These are phyloP conservation scores for Ogataea nakhonphanomensis DNA, from an alignment of 805 yeast species.

Conservation along the genomic window DNA sequence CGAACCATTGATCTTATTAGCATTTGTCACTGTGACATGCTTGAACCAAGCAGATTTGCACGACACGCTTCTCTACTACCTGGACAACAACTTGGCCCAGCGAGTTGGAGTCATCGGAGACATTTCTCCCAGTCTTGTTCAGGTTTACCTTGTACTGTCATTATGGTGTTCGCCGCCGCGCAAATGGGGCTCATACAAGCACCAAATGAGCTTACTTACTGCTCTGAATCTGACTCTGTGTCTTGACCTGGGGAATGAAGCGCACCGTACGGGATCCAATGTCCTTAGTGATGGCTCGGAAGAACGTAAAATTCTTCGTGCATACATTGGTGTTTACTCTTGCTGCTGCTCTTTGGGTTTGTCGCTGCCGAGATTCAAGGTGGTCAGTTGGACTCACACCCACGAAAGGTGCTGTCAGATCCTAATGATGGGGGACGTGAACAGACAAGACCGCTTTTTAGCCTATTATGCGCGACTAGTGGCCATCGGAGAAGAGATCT, in stretches of 20 bases:
- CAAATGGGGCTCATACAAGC: conserved; percentile 50
- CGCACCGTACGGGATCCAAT: conserved; percentile 25
- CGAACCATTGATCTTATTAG: conserved; percentile 41
- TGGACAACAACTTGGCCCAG: conserved; percentile 44
- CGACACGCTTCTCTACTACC: conserved; percentile 40
- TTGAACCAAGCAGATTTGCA: conserved; percentile 43
- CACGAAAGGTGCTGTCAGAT: conserved; percentile 39
- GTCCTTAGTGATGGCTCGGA: conserved; percentile 29
- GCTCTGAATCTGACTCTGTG: conserved; percentile 46
- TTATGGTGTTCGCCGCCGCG: conserved; percentile 54
- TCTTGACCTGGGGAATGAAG: conserved; percentile 44
- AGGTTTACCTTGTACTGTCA: conserved; percentile 42
- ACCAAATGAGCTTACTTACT: conserved; percentile 45
- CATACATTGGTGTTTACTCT: conserved; percentile 46
- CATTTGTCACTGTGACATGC: conserved; percentile 46
- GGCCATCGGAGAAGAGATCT: conserved; percentile 48
- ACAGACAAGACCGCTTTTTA: conserved; percentile 39
- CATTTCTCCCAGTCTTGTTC: conserved; percentile 40
- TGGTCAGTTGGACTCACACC: conserved; percentile 45
- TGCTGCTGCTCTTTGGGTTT: conserved; percentile 51
- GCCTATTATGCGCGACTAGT: conserved; percentile 43
- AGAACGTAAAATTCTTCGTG: conserved; percentile 38
- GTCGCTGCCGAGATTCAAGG: conserved; percentile 47
- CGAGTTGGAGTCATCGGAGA: conserved; percentile 43
- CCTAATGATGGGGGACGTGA: conserved; percentile 36